Base-by-base conservation (phyloP, 768 basidiomycete species). In the Phlegmacium glaucopus region DNA sequence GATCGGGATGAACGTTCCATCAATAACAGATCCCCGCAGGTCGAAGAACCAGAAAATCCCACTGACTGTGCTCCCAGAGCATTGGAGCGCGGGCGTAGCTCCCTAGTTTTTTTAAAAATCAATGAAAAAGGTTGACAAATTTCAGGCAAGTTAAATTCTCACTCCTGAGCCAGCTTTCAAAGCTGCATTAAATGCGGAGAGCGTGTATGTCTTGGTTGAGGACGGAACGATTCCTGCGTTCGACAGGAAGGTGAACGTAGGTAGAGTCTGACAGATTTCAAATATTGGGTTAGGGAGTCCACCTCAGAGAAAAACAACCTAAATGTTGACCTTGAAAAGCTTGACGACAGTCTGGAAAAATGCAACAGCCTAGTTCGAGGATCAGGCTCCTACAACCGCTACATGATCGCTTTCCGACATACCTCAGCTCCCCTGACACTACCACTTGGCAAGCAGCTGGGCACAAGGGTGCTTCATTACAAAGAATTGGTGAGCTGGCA, bases 141-240 rank as follows among this genome's bases (percentile, higher is more conserved):
- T 22, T 2, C 22, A 5, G 22, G 22, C 22, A 22, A 22, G 22
- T 22, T 22, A 22, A 3, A 22, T 22, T 22, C 22, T 46, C 32
- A 79, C 83, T 26, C 78, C 82, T 4, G 76, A 78, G 28, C 72
- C 80, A 9, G 66, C 46, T 61, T 76, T 70, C 40, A 90, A 67
- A 3, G 85, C 87, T 30, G 72, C 59, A 9, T 72, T 71, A 39
- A 89, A 58, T 9, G 71, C 58, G 11, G 77, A 67, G 13, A 87
- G 72, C 0, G 79, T 79, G 61, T 81, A 82, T 0, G 85, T 87
- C 54, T 66, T 60, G 50, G 64, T 69, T 3, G 70, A 65, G n/a
- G 75, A 76, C 10, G 91, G 91, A 3, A 77, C 79, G 55, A 93
- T 92, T 18, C 88, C 88, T n/a, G 75, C 82, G 16, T 75, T 67